Evolutionary conservation across 129 eudicot species (phyloP).

Genomic region (Tanacetum coccineum): DNA sequence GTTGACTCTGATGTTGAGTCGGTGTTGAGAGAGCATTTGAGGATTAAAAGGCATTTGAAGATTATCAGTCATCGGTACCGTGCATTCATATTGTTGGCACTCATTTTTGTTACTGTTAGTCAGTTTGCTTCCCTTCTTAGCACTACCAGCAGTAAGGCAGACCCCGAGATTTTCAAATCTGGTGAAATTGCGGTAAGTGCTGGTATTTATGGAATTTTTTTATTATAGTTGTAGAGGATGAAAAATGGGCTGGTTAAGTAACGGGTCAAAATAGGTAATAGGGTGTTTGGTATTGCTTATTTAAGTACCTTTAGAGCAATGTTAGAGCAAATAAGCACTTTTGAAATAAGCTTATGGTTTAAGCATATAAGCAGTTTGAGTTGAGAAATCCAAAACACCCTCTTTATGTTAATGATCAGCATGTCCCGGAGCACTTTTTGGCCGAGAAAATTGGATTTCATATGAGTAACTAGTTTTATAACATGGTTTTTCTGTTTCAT

Average conservation of each 20-base stretch:
- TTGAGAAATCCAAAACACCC: too few species aligned
- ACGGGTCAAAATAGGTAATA: background rate
- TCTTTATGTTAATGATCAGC: too few species aligned
- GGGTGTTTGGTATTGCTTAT: too few species aligned
- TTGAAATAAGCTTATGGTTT: too few species aligned
- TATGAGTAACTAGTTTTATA: too few species aligned
- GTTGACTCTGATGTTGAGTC: conserved; percentile 64
- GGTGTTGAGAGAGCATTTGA: conserved; percentile 67
- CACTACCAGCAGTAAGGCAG: conserved; percentile 53
- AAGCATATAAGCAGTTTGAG: too few species aligned
- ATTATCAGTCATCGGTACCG: conserved; percentile 88
- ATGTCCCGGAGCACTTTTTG: too few species aligned
- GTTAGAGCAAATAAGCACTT: too few species aligned
- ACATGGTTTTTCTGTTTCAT: conserved; percentile 4
- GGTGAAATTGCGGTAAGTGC: conserved; percentile 88
- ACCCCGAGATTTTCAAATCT: conserved; percentile 49
- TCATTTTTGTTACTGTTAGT: conserved; percentile 63
- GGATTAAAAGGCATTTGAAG: conserved; percentile 72
- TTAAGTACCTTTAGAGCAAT: too few species aligned
- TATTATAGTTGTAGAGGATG: background rate
- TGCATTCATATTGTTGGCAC: conserved; percentile 57
- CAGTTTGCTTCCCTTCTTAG: conserved; percentile 60
- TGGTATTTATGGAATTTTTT: background rate
- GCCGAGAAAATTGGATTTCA: too few species aligned
- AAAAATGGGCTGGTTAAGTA: background rate